Conservation (phyloP, 345 rosid species). For the Eucalyptus victrix region DNA sequence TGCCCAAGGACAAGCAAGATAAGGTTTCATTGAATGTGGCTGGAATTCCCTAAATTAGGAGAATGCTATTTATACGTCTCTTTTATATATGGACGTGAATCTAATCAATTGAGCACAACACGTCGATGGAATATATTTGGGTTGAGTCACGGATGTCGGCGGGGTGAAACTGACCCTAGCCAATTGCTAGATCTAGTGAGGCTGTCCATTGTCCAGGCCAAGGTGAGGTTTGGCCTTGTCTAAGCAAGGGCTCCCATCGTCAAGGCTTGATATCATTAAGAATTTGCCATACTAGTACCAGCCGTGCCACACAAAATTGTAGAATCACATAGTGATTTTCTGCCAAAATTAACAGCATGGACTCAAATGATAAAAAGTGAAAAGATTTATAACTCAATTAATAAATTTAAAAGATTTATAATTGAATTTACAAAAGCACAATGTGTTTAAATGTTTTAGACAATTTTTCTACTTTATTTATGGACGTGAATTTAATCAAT, state of each 20-base stretch:
- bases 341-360: accelerated
- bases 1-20: neutral
- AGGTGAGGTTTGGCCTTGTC: too few species aligned
- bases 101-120: neutral
- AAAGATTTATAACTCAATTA: too few species aligned
- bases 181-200: too few species aligned
- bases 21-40: neutral
- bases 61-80: neutral
- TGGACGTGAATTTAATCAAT: too few species aligned
- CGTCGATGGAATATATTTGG: neutral
- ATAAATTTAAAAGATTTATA: too few species aligned
- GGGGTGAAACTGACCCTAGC: too few species aligned
- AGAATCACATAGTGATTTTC: too few species aligned
- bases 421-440: too few species aligned
- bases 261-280: too few species aligned
- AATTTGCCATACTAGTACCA: too few species aligned
- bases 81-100: neutral
- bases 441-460: accelerated
- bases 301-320: neutral
- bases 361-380: neutral
- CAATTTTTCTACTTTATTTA: too few species aligned
- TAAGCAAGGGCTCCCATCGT: too few species aligned
- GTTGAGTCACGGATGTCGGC: accelerated
- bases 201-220: accelerated
- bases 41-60: neutral